Evolutionary conservation across 176 grass and related monocot species (phyloP).

Genomic region (Thalia dealbata): DNA sequence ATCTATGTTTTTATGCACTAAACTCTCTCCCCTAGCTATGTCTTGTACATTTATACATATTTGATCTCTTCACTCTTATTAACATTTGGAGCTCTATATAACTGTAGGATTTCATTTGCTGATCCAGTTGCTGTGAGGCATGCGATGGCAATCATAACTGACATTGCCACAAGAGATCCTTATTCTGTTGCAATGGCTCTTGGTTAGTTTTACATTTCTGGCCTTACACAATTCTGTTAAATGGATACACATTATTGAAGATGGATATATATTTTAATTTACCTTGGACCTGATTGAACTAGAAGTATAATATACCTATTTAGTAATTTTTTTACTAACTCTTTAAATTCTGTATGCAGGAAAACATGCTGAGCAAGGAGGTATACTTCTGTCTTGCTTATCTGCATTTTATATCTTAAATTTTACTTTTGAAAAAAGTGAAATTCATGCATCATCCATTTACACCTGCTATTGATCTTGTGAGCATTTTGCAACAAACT

Average conservation of each 20-base stretch:
- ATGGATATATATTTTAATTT: background rate
- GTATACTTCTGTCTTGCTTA: conserved; percentile 36
- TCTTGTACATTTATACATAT: background rate
- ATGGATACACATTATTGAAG: background rate
- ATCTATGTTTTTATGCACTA: too few species aligned
- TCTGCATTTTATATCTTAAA: conserved; percentile 1
- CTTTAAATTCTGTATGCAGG: conserved; percentile 55
- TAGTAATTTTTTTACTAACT: conserved; percentile 1
- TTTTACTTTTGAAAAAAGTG: background rate
- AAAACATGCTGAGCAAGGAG: conserved; percentile 67
- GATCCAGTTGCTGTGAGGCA: conserved; percentile 94
- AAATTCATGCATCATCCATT: background rate
- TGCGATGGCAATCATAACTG: conserved; percentile 80
- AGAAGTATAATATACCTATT: background rate
- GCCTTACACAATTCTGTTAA: background rate
- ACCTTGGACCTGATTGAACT: background rate
- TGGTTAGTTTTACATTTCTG: conserved; percentile 46
- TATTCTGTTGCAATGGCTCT: conserved; percentile 95
- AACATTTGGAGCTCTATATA: conserved; percentile 13
- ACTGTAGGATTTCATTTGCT: conserved; percentile 85
- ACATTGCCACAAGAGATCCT: conserved; percentile 89
- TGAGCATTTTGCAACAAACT: background rate
- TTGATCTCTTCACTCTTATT: background rate
- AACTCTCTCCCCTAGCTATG: background rate
- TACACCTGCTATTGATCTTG: background rate